These are phyloP conservation scores for Erigeron canadensis DNA, from an alignment of 129 eudicot genomes.

Conservation along the genomic window DNA sequence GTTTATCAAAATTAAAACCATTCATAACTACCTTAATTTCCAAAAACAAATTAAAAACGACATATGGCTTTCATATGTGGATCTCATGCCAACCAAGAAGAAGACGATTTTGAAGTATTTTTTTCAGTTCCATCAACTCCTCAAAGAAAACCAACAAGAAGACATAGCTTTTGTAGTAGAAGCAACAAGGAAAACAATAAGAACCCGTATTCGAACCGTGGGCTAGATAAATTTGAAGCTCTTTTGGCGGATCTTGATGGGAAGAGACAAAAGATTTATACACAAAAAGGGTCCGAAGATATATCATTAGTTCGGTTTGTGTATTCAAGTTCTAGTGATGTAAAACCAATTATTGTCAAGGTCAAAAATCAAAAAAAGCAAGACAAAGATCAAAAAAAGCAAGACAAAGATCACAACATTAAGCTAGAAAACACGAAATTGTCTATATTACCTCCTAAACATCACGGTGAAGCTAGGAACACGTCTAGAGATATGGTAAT, in stretches of 20 bases:
- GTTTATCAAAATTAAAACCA: neutral
- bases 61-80: constrained; percentile 48
- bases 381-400: constrained; percentile 18
- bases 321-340: constrained; percentile 28
- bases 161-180: constrained; percentile 40
- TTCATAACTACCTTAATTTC: neutral
- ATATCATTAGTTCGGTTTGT: constrained; percentile 42
- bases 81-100: constrained; percentile 30
- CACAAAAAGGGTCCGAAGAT: constrained; percentile 49
- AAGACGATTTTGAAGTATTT: constrained; percentile 32
- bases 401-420: neutral
- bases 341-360: constrained; percentile 41
- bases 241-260: constrained; percentile 52
- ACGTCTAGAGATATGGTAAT: neutral
- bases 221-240: constrained; percentile 50
- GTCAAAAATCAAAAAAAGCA: constrained; percentile 32
- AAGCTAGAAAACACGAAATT: constrained; percentile 22
- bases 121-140: constrained; percentile 26
- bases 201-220: constrained; percentile 47
- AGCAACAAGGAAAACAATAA: constrained; percentile 43
- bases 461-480: neutral
- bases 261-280: constrained; percentile 45
- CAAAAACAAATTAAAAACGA: neutral
- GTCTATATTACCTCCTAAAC: constrained; percentile 9
- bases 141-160: constrained; percentile 33